Base-by-base conservation (phyloP, 176 grass and related monocot species). In the Avena sativa region DNA sequence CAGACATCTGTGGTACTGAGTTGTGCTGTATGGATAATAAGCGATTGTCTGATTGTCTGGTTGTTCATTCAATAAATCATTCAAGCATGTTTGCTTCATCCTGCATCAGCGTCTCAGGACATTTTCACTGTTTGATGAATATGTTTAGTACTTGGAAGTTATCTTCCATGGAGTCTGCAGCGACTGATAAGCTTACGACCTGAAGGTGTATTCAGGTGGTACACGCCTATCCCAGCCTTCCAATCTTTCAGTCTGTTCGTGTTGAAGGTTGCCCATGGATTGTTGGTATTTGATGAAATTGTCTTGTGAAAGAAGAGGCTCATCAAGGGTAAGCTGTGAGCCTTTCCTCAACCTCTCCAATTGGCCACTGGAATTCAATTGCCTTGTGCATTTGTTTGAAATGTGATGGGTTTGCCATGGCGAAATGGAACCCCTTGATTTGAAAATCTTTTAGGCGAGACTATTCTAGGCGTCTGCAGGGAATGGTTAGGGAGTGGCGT, bases 251-350 rank as follows among this genome's bases (percentile, higher is more conserved):
- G 34, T 36, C 34, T 36, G 34, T 36, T 36, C 34, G 3, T 36
- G 34, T 36, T 36, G 34, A 36, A 36, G 34, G 34, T 36, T 36
- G 34, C 34, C 34, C 34, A 36, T 36, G 34, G 34, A 36, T 36
- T 36, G 34, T 36, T 36, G 4, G 34, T 36, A 36, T 36, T 36
- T 4, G 2, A 36, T 36, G 34, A 36, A 36, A 36, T 36, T 36
- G 3, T 36, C 34, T 36, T 36, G 34, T 36, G 34, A 4, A 86
- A 88, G 88, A 98, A 93, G 71, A 94, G 86, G 86, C 93, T n/a
- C n/a, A n/a, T 94, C 74, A 82, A 98, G 61, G 93, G 86, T 72
- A 95, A 91, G 71, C 60, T 92, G 40, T 93, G 75, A 92, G 90
- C 69, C 0, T 72, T 19, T 21, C 12, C 83, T 17, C 50, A 58